Conservation (phyloP, 129 eudicot species). For the Helichrysum umbraculigerum region DNA sequence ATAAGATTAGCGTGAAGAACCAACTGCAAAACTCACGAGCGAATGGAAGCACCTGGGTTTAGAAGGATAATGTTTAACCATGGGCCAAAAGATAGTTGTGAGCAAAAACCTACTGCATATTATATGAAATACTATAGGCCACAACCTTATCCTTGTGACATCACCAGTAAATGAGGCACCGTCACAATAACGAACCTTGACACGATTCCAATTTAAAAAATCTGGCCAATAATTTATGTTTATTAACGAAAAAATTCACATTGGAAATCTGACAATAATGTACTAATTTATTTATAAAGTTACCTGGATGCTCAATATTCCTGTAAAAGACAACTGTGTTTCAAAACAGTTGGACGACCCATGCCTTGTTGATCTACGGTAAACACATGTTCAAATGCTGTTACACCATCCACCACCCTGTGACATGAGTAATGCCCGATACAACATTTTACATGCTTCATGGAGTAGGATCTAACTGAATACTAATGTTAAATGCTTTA, state of each 20-base stretch:
- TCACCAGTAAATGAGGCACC: slow-evolving; percentile 66
- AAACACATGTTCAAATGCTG: slow-evolving; percentile 35
- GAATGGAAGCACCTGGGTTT: slow-evolving; percentile 75
- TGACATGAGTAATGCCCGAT: slow-evolving; percentile 3
- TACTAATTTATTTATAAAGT: background rate
- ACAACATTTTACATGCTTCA: background rate
- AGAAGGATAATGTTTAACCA: slow-evolving; percentile 3
- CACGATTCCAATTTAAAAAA: slow-evolving; percentile 68
- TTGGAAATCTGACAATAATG: slow-evolving; percentile 1
- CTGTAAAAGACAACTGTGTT: slow-evolving; percentile 40
- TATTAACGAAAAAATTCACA: background rate
- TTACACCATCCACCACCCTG: slow-evolving; percentile 65
- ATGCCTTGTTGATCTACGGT: slow-evolving; percentile 33
- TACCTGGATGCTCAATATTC: slow-evolving; percentile 56
- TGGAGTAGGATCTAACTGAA: too few species aligned
- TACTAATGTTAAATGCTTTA: too few species aligned
- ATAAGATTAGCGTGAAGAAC: slow-evolving; percentile 88
- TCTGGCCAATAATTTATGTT: slow-evolving; percentile 30
- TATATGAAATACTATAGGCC: slow-evolving; percentile 2
- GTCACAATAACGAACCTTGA: slow-evolving; percentile 60
- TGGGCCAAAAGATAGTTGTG: background rate
- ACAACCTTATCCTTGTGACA: slow-evolving; percentile 41
- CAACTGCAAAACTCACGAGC: slow-evolving; percentile 80
- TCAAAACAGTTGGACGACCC: slow-evolving; percentile 42
- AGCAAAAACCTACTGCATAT: background rate